Evolutionary conservation across 768 basidiomycete species (phyloP).

Genomic region (Wakefieldia striispora): DNA sequence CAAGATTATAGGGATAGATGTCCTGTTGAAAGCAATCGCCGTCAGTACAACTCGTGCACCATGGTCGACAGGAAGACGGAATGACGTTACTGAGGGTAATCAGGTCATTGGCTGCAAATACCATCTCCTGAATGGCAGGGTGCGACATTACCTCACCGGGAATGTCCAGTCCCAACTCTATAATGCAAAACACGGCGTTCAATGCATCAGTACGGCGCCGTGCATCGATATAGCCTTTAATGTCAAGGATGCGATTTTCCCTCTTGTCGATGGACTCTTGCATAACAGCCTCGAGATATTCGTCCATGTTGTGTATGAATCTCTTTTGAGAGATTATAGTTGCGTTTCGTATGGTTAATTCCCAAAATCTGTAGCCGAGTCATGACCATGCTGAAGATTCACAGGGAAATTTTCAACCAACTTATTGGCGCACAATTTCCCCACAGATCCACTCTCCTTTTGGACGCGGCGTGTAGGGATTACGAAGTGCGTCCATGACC

Average conservation of each 20-base stretch:
- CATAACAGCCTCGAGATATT: conserved; percentile 38
- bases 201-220: conserved; percentile 42
- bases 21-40: conserved; percentile 17
- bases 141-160: conserved; percentile 42
- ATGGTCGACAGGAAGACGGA: not conserved
- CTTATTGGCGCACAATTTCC: conserved; percentile 19
- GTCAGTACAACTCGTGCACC: not conserved
- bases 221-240: conserved; percentile 40
- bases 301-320: conserved; percentile 37
- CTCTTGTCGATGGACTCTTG: conserved; percentile 43
- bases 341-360: conserved; percentile 2
- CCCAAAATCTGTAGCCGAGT: conserved; percentile 15
- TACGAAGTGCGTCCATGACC: conserved; percentile 21
- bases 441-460: conserved; percentile 19
- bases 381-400: not conserved
- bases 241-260: conserved; percentile 30
- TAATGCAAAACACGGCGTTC: conserved; percentile 38
- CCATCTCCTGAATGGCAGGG: conserved; percentile 35
- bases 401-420: not conserved
- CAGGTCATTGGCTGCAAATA: conserved; percentile 31
- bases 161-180: conserved; percentile 35
- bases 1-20: conserved; percentile 31
- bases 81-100: conserved; percentile 36
- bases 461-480: conserved; percentile 8
- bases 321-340: conserved; percentile 17